Evolutionary conservation across 2,329 filamentous ascomycete species (phyloP).

Genomic region (Hypocrella siamensis): DNA sequence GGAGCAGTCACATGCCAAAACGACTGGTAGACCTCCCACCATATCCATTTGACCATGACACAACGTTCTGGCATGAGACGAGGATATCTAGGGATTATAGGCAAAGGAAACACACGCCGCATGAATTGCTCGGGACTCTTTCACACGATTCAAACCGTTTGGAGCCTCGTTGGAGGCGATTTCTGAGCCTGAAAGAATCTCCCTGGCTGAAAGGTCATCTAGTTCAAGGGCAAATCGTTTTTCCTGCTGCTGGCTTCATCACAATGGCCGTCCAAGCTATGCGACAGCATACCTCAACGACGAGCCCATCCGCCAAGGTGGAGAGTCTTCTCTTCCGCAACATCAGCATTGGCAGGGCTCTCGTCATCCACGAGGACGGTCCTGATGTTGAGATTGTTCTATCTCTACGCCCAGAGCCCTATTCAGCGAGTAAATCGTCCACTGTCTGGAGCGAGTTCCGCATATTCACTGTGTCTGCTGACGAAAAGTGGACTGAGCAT

Average conservation of each 20-base stretch:
- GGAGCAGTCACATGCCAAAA: neutral
- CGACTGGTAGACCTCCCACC: constrained; percentile 5
- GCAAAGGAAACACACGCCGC: constrained; percentile 1
- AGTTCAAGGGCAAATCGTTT: constrained; percentile 15
- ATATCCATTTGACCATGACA: constrained; percentile 10
- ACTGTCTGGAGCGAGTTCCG: neutral
- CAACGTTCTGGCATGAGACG: constrained; percentile 10
- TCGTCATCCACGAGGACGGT: constrained; percentile 5
- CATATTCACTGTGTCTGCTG: neutral
- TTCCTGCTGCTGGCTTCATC: constrained; percentile 20
- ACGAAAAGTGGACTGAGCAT: neutral
- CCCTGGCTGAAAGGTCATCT: constrained; percentile 22
- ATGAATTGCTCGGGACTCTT: constrained; percentile 6
- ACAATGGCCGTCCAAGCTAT: constrained; percentile 13
- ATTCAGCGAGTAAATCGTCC: neutral
- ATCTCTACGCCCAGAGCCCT: neutral
- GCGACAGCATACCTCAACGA: neutral
- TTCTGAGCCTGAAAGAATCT: neutral
- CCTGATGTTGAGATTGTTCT: neutral
- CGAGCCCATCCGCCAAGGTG: constrained; percentile 4
- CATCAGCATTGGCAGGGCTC: constrained; percentile 8
- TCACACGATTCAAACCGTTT: constrained; percentile 4
- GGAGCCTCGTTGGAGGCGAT: constrained; percentile 6
- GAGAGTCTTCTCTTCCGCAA: constrained; percentile 8
- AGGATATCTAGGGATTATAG: constrained; percentile 6